A percentile compares a stretch with the other conserved stretches of the same genome.
phyloP scores from a whole-genome alignment of 345 rosid species.

The Heritiera littoralis region DNA sequence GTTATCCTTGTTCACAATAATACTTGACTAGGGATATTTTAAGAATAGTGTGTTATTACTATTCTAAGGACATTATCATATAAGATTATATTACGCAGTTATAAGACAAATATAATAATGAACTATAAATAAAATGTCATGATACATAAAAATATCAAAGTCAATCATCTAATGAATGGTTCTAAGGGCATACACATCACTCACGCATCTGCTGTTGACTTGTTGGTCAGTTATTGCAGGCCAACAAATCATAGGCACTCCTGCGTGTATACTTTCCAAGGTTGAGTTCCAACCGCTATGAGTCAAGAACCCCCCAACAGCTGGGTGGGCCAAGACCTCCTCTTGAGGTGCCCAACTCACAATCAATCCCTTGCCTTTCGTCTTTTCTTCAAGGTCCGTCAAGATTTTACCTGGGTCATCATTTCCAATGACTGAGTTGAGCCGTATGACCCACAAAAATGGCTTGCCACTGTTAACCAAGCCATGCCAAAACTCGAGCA shows the following conservation, averaged over 20 bases:
- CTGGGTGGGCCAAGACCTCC: constrained; percentile 42
- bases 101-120: no score
- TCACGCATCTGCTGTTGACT: constrained; percentile 42
- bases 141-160: no score
- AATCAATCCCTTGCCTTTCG: constrained; percentile 23
- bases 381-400: constrained; percentile 29
- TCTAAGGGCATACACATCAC: no score
- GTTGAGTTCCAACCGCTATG: constrained; percentile 62
- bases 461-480: constrained; percentile 33
- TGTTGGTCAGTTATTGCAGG: constrained; percentile 48
- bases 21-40: no score
- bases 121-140: no score
- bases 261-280: constrained; percentile 41
- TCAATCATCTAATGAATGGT: no score
- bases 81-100: no score
- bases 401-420: neutral
- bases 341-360: constrained; percentile 53
- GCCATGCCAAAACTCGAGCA: constrained; percentile 50
- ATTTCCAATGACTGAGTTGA: constrained; percentile 8
- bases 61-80: no score
- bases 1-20: no score
- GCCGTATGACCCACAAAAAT: constrained; percentile 50
- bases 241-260: constrained; percentile 58
- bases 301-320: constrained; percentile 49
- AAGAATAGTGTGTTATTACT: no score